These are phyloP conservation scores for Glutinoglossum americanum DNA, from an alignment of 495 filamentous ascomycete species.

Conservation along the genomic window DNA sequence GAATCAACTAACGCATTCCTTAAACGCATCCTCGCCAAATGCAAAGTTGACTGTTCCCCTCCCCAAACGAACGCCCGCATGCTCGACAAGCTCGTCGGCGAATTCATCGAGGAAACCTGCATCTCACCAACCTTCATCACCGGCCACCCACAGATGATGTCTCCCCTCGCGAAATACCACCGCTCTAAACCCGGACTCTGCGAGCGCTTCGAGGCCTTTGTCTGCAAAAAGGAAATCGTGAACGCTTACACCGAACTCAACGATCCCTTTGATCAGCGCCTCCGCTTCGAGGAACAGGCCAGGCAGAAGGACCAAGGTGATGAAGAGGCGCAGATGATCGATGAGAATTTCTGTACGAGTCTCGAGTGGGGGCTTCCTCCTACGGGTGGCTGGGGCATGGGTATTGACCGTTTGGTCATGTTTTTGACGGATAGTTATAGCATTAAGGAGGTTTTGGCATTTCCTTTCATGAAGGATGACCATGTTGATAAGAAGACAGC, in stretches of 20 bases:
- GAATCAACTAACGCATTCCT: slow-evolving; percentile 73
- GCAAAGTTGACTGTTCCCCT: slow-evolving; percentile 70
- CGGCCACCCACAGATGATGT: slow-evolving; percentile 93
- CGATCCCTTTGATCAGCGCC: slow-evolving; percentile 82
- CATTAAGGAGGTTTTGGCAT: slow-evolving; percentile 91
- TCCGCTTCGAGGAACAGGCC: slow-evolving; percentile 92
- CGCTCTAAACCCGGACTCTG: slow-evolving; percentile 62
- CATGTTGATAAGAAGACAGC: slow-evolving; percentile 31
- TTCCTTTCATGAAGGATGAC: slow-evolving; percentile 71
- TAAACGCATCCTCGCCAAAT: slow-evolving; percentile 62
- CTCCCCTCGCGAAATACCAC: slow-evolving; percentile 88
- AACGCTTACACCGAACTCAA: slow-evolving; percentile 98
- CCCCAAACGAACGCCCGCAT: slow-evolving; percentile 91
- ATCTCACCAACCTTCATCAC: slow-evolving; percentile 93
- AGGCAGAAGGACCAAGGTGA: slow-evolving; percentile 90
- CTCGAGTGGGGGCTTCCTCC: slow-evolving; percentile 81
- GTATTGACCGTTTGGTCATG: slow-evolving; percentile 92
- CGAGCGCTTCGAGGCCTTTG: slow-evolving; percentile 94
- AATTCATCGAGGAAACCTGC: slow-evolving; percentile 87
- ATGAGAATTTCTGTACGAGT: slow-evolving; percentile 75
- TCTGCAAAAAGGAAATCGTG: slow-evolving; percentile 89
- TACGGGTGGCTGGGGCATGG: slow-evolving; percentile 93
- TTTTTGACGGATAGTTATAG: slow-evolving; percentile 89
- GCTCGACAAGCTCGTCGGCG: slow-evolving; percentile 90
- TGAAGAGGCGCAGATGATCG: slow-evolving; percentile 86